These are phyloP conservation scores for Aspergillus fumigatus DNA, from an alignment of 2,329 filamentous ascomycete species.

Conservation along the genomic window DNA sequence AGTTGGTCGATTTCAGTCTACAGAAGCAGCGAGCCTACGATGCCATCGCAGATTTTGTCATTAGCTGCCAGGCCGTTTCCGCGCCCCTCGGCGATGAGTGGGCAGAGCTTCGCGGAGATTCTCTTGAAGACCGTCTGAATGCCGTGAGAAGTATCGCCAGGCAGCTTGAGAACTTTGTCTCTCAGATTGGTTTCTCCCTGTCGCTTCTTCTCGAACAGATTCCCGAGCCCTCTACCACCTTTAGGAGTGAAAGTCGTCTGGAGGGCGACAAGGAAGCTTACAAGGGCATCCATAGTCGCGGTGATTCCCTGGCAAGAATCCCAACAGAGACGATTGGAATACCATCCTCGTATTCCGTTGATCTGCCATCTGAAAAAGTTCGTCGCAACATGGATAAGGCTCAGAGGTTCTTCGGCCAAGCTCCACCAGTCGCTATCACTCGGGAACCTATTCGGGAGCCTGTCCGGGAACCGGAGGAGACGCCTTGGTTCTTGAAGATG, in stretches of 20 bases:
- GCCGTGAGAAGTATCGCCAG: slow-evolving; percentile 72
- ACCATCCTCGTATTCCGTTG: slow-evolving; percentile 38
- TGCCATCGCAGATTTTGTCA: slow-evolving; percentile 80
- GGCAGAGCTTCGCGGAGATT: slow-evolving; percentile 85
- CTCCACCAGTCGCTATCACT: slow-evolving; percentile 37
- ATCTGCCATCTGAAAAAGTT: slow-evolving; percentile 34
- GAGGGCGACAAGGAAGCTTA: slow-evolving; percentile 23
- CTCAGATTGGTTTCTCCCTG: slow-evolving; percentile 81
- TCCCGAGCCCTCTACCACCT: slow-evolving; percentile 49
- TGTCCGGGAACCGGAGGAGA: slow-evolving; percentile 62
- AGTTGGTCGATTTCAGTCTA: slow-evolving; percentile 77
- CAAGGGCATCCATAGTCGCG: slow-evolving; percentile 24
- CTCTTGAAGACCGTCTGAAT: slow-evolving; percentile 78
- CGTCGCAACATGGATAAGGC: slow-evolving; percentile 45
- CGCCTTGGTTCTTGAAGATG: slow-evolving; percentile 76
- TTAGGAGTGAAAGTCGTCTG: slow-evolving; percentile 36
- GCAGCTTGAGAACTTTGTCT: slow-evolving; percentile 79
- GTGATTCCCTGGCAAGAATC: slow-evolving; percentile 36
- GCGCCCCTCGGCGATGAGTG: slow-evolving; percentile 91
- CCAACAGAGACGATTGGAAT: slow-evolving; percentile 41
- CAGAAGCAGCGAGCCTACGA: slow-evolving; percentile 95
- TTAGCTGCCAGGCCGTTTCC: slow-evolving; percentile 86
- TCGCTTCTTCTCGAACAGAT: slow-evolving; percentile 83
- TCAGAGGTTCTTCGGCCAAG: slow-evolving; percentile 45
- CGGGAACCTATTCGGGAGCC: slow-evolving; percentile 38